Conservation (phyloP, 2,329 filamentous ascomycete species). For the Alternaria sp. region DNA sequence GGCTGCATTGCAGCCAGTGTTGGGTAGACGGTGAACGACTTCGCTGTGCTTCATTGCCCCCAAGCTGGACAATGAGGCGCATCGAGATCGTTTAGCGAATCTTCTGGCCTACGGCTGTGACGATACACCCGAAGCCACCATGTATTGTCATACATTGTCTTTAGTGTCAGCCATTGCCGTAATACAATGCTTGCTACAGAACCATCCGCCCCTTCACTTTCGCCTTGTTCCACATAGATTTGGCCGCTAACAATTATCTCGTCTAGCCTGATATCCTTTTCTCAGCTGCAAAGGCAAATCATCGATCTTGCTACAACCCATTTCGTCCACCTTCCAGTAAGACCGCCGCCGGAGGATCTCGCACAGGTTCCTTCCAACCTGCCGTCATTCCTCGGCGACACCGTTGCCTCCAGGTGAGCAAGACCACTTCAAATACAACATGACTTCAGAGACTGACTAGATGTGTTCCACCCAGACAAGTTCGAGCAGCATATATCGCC, state of each 20-base stretch:
- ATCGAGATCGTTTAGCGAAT: conserved; percentile 23
- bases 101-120: conserved; percentile 15
- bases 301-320: conserved; percentile 61
- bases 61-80: conserved; percentile 17
- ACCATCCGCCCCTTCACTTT: background rate
- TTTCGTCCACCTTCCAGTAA: conserved; percentile 61
- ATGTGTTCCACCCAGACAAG: conserved; percentile 47
- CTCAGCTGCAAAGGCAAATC: conserved; percentile 61
- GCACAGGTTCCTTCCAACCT: conserved; percentile 61
- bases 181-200: conserved; percentile 13
- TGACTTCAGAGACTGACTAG: conserved; percentile 6
- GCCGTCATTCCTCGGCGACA: conserved; percentile 65
- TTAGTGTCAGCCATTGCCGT: conserved; percentile 18
- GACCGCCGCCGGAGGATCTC: conserved; percentile 60
- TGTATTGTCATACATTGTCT: conserved; percentile 20
- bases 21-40: conserved; percentile 7
- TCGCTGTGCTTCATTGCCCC: conserved; percentile 16
- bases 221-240: conserved; percentile 1
- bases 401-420: conserved; percentile 56
- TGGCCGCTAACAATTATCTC: conserved; percentile 12
- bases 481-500: conserved; percentile 63
- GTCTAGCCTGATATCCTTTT: conserved; percentile 61
- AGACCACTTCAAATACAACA: background rate
- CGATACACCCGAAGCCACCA: conserved; percentile 19
- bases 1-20: conserved; percentile 5